Conservation (phyloP, 192 early-diverging fungal genomes). For the Diversispora eburnea region DNA sequence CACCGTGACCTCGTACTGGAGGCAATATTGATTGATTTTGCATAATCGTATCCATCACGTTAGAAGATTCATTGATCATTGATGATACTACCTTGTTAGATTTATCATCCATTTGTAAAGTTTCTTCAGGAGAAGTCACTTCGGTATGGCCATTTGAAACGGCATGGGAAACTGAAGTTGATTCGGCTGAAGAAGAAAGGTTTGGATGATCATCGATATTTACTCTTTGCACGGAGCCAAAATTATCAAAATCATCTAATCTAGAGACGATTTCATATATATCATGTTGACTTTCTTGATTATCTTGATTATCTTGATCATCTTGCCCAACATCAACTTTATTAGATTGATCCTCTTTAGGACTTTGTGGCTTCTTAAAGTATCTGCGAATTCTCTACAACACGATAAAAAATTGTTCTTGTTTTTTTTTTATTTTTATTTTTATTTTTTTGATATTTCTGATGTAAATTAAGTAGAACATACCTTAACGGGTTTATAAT, state of each 20-base stretch:
- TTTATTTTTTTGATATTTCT: not conserved
- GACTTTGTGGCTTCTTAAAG: not conserved
- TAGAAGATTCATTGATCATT: not conserved
- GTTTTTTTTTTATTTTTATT: not conserved
- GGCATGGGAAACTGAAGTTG: not conserved
- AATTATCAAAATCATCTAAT: not conserved
- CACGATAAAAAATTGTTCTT: not conserved
- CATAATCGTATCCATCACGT: not conserved
- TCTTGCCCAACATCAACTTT: not conserved
- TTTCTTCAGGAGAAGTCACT: not conserved
- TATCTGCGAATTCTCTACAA: not conserved
- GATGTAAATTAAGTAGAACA: not conserved
- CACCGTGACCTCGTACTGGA: not conserved
- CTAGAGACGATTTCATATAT: slow-evolving; percentile 1
- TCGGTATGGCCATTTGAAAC: slow-evolving; percentile 3
- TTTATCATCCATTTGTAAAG: not conserved
- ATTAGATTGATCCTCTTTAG: not conserved
- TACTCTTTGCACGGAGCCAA: not conserved
- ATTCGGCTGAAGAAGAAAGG: not conserved
- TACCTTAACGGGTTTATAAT: slow-evolving; percentile 43
- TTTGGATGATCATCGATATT: slow-evolving; percentile 5
- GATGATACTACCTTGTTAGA: not conserved
- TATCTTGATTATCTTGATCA: not conserved
- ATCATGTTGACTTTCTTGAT: not conserved
- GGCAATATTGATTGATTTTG: not conserved